phyloP scores from a whole-genome alignment of 805 yeast species.

The Isabelozyma gotoi region DNA sequence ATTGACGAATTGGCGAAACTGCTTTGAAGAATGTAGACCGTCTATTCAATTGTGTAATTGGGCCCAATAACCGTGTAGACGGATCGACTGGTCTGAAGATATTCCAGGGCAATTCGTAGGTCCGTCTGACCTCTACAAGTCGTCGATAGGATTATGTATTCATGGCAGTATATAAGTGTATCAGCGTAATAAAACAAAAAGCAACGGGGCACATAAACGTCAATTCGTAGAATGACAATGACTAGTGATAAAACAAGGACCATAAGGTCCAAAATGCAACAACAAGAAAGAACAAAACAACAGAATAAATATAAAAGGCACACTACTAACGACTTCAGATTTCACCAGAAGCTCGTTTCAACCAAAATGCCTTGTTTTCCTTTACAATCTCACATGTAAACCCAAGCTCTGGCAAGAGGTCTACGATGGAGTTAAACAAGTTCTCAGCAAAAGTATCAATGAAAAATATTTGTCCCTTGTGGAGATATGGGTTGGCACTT shows the following conservation, averaged over 20 bases:
- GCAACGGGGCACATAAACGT: not conserved
- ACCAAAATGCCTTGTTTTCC: conserved; percentile 61
- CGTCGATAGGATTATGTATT: not conserved
- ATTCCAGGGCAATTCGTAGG: too few relatives aligned
- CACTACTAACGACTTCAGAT: not conserved
- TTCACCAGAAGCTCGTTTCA: conserved; percentile 10
- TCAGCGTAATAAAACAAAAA: not conserved
- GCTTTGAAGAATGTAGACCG: too few relatives aligned
- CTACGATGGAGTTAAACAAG: conserved; percentile 65
- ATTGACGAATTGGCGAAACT: too few relatives aligned
- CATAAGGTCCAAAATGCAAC: not conserved
- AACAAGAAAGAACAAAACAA: not conserved
- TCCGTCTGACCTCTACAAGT: too few relatives aligned
- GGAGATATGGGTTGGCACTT: conserved; percentile 47
- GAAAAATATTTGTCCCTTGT: conserved; percentile 78
- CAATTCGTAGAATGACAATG: not conserved
- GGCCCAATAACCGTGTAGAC: too few relatives aligned
- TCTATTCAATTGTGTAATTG: too few relatives aligned
- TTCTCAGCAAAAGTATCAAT: conserved; percentile 78
- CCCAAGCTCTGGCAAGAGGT: conserved; percentile 57
- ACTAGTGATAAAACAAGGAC: not conserved
- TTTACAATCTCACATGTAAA: conserved; percentile 56
- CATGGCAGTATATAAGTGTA: not conserved
- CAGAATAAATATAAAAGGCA: not conserved
- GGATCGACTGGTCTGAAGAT: too few relatives aligned